Conservation (phyloP, 345 rosid species). For the Zanthoxylum bungeanum region DNA sequence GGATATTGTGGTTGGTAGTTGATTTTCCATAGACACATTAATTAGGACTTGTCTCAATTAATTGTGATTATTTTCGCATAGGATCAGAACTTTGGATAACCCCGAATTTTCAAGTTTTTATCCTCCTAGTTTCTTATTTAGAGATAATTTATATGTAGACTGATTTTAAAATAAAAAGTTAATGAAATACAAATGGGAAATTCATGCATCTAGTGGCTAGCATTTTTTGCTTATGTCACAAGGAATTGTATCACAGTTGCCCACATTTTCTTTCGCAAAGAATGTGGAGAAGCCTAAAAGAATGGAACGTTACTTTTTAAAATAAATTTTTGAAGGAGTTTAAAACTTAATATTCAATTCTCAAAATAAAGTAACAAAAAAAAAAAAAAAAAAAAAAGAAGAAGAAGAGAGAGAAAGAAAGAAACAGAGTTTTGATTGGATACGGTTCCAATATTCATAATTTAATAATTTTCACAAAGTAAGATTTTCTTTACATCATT, state of each 20-base stretch:
- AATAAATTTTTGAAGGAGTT: background rate
- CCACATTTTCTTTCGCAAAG: conserved; percentile 7
- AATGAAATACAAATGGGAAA: background rate
- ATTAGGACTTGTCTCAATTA: too few relatives aligned
- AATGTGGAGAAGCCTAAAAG: background rate
- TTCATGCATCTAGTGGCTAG: background rate
- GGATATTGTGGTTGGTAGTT: too few relatives aligned
- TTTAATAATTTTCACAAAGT: background rate
- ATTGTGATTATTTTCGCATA: too few relatives aligned
- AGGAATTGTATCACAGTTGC: background rate
- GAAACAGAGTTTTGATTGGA: background rate
- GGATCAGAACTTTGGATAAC: too few relatives aligned
- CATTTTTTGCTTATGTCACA: background rate
- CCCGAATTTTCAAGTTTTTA: too few relatives aligned
- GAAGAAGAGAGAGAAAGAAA: too few relatives aligned
- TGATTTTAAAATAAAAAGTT: background rate
- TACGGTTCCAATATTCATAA: background rate
- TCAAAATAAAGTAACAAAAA: too few relatives aligned
- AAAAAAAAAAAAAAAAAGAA: too few relatives aligned
- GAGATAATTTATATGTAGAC: background rate
- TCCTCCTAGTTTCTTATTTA: too few relatives aligned
- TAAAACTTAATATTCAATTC: background rate
- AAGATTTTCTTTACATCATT: too few relatives aligned
- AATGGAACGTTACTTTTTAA: background rate
- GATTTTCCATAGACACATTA: too few relatives aligned